phyloP scores from a whole-genome alignment of 805 yeast species.

The Metschnikowia cerradonensis region DNA sequence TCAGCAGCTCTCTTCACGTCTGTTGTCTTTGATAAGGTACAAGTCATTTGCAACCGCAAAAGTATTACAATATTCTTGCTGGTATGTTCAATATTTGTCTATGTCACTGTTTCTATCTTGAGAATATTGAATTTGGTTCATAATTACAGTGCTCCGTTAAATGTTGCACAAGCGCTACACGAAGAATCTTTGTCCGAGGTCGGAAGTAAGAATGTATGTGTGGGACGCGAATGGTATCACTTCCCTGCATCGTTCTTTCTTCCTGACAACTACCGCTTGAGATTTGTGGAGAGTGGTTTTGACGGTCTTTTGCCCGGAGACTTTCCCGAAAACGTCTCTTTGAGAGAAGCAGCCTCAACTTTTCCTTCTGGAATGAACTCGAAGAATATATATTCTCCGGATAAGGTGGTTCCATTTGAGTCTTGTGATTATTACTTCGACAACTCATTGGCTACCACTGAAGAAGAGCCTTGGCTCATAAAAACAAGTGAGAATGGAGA shows the following conservation, averaged over 20 bases:
- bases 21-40: conserved; percentile 8
- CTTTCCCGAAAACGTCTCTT: conserved; percentile 46
- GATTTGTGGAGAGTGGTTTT: conserved; percentile 73
- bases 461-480: conserved; percentile 35
- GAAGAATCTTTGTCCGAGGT: conserved; percentile 12
- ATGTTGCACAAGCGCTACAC: conserved; percentile 46
- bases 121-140: conserved; percentile 57
- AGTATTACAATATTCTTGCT: conserved; percentile 10
- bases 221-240: conserved; percentile 96
- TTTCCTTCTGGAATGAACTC: conserved; percentile 73
- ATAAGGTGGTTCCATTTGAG: conserved; percentile 46
- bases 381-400: conserved; percentile 58
- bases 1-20: conserved; percentile 53
- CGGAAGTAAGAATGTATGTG: conserved; percentile 55
- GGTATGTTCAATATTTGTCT: conserved; percentile 27
- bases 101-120: conserved; percentile 30
- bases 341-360: conserved; percentile 35
- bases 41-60: conserved; percentile 3
- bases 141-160: conserved; percentile 73
- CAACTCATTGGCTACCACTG: conserved; percentile 41
- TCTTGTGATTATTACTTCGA: conserved; percentile 73
- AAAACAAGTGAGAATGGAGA: conserved; percentile 14
- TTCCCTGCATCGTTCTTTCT: conserved; percentile 85
- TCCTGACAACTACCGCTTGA: conserved; percentile 56
- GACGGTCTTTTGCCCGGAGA: conserved; percentile 88